Base-by-base conservation (phyloP, 2,329 filamentous ascomycete species). In the Monosporascus sp. region DNA sequence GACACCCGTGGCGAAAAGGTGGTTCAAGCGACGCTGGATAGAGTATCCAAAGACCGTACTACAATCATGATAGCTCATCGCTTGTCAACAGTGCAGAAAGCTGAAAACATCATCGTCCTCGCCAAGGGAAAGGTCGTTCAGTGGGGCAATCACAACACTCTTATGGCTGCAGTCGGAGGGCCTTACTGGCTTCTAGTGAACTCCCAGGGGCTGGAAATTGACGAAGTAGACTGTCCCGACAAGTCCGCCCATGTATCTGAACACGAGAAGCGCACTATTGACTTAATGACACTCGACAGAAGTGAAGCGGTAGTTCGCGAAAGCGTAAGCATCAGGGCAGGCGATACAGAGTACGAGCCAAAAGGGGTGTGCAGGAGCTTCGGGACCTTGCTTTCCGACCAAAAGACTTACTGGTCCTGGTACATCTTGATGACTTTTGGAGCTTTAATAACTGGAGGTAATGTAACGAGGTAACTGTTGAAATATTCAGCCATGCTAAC, bases 81-180 rank as follows among this genome's bases (percentile, higher is more conserved):
- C 70, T 72, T 85, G 0, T 81, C 79, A 27, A 83, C 84, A 0
- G 69, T 77, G 36, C 70, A 72, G 49, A 70, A 70, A 35, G 71
- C 72, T 0, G 69, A 73, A 52, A 70, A 72, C 35, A 73, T 74
- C n/a, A 67, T 73, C 5, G 71, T 74, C 18, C 66, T 74, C 50
- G 62, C 66, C 14, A 69, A 86, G 61, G 90, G 90, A 2, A 73
- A 79, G 49, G 80, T 90, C 0, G 78, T 87, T 7, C 89, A 96
- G 66, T 77, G 85, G 63, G 90, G 90, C 0, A 90, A 81, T 0
- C 90, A 96, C 58, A 82, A 90, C 11, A 79, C 81, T 48, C 78
- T 96, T 0, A 76, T 95, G 20, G 68, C 74, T 1, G 72, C 77
- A 20, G 73, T 82, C 6, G 75, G 75, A 2, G 82, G 87, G 0